Base-by-base conservation (phyloP, 2,329 filamentous ascomycete species). In the Basipetospora chlamydospora region DNA sequence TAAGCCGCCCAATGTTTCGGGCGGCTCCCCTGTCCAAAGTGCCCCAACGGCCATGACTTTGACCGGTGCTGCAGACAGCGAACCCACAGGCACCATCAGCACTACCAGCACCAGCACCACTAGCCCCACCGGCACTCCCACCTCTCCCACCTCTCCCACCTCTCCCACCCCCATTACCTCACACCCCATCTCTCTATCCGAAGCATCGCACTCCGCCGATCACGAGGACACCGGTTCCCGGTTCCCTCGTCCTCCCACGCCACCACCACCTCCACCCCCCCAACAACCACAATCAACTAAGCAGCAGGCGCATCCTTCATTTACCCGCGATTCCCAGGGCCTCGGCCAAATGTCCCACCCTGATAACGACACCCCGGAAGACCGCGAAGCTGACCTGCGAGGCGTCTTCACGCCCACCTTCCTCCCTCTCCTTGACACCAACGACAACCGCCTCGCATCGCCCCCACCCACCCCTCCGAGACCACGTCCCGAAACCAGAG, bases 371-470 rank as follows among this genome's bases (percentile, higher is more conserved):
- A 61, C 59, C 10, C 54, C 59, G n/a, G 56, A 32, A 21, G 30
- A 38, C 36, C 36, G 36, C 22, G 29, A 38, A 28, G 29, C 29
- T 22, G 36, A 77, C 45, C 67, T 79, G 43, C 65, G 66, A 43
- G 73, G 73, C 42, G 55, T 79, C 41, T 78, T 79, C 48, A 77
- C 67, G 25, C 74, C 73, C 20, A 67, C 58, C 42, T 79, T 70
- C 47, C 62, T 80, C 38, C 73, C 73, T 30, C 58, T 79, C 38
- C 64, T 79, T 38, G 73, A 76, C 44, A 60, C 60, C 42, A 48
- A 49, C 39, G 46, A 48, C 33, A 41, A 43, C 38, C 42, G 46
- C 30, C 47, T 48, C 26, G 42, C 39, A 32, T 36, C 47, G 38
- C 43, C 43, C n/a, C n/a, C n/a, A 26, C 34, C 44, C 28, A 38